These are phyloP conservation scores for Artemisia argyi DNA, from an alignment of 129 eudicot genomes.

Conservation along the genomic window DNA sequence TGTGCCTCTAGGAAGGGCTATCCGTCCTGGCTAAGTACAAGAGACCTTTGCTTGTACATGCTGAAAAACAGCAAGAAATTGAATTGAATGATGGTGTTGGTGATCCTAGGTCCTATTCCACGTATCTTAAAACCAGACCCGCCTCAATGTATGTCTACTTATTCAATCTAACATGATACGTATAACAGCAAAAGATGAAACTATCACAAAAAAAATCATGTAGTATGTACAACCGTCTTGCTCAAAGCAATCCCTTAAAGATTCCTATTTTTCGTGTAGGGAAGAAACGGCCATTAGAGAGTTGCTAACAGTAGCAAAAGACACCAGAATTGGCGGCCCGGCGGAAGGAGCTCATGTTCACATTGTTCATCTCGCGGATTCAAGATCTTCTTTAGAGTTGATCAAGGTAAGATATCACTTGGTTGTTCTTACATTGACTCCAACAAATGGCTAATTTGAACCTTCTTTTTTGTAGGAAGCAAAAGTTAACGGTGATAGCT, in stretches of 20 bases:
- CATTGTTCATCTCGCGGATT: constrained; percentile 91
- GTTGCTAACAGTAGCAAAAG: constrained; percentile 63
- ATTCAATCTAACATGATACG: not conserved
- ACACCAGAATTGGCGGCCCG: constrained; percentile 71
- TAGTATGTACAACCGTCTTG: no score
- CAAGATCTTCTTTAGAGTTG: constrained; percentile 69
- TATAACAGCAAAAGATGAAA: not conserved
- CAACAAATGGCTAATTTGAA: not conserved
- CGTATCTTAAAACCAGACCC: constrained; percentile 93
- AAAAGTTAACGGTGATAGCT: constrained; percentile 75
- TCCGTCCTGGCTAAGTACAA: constrained; percentile 68
- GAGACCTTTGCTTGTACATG: constrained; percentile 97
- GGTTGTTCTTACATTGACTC: not conserved
- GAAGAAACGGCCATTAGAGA: constrained; percentile 93
- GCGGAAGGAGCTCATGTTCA: constrained; percentile 99
- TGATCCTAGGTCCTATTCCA: constrained; percentile 68
- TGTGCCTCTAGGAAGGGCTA: constrained; percentile 65
- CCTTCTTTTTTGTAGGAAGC: constrained; percentile 64
- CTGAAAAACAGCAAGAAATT: constrained; percentile 66
- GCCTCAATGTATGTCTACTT: constrained; percentile 58
- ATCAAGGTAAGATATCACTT: constrained; percentile 52
- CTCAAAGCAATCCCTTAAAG: not conserved
- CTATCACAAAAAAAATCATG: no score
- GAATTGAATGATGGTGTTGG: constrained; percentile 34
- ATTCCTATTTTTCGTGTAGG: constrained; percentile 44